Conservation (phyloP, 2,329 filamentous ascomycete genomes). For the Botrytis paeoniae region DNA sequence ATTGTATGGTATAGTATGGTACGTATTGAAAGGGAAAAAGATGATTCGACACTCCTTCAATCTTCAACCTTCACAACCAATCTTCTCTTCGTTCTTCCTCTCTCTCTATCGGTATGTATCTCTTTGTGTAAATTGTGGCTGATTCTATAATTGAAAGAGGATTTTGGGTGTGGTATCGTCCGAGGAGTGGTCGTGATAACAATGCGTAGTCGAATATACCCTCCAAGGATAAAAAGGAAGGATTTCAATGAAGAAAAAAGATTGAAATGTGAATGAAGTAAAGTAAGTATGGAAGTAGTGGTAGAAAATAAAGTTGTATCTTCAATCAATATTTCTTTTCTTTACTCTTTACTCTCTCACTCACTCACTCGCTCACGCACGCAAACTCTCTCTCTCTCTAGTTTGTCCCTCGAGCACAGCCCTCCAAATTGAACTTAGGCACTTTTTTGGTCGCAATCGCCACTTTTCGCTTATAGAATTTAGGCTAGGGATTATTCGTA, state of each 20-base stretch:
- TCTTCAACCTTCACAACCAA: constrained; percentile 4
- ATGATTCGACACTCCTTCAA: neutral
- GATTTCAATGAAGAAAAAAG: neutral
- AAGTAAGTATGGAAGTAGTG: neutral
- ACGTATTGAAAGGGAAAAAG: neutral
- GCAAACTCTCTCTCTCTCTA: neutral
- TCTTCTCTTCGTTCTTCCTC: neutral
- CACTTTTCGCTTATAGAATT: constrained; percentile 20
- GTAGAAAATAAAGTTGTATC: neutral
- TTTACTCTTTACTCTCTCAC: neutral
- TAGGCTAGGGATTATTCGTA: constrained; percentile 15
- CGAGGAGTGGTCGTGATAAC: neutral
- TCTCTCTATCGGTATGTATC: neutral
- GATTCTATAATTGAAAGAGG: neutral
- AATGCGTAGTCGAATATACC: neutral
- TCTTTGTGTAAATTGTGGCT: neutral
- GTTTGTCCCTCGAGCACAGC: constrained; percentile 15
- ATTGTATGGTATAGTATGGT: neutral
- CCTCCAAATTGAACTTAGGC: neutral
- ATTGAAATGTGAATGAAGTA: neutral
- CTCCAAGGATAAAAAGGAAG: neutral
- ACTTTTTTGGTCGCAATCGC: constrained; percentile 8
- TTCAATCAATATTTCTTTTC: neutral
- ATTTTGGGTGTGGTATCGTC: neutral
- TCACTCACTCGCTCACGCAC: neutral